These are phyloP conservation scores for Epichloe gansuensis DNA, from an alignment of 2,329 filamentous ascomycete genomes.

Conservation along the genomic window DNA sequence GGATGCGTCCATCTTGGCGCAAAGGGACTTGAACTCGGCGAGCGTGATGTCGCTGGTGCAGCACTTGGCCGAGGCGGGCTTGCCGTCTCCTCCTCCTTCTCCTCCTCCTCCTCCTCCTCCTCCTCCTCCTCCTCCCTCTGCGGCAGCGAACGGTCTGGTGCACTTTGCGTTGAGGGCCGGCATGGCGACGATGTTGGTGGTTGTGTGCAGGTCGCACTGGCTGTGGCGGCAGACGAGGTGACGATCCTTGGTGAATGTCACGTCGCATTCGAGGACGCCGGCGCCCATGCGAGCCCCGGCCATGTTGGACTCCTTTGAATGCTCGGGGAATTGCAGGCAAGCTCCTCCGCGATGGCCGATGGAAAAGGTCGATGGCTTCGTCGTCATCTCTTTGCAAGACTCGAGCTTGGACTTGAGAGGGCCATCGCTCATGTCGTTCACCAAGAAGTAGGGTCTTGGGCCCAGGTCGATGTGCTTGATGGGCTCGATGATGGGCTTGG, in stretches of 20 bases:
- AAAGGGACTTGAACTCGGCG: conserved; percentile 53
- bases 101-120: too few relatives aligned
- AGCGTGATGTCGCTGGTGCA: conserved; percentile 61
- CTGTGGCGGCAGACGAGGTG: conserved; percentile 56
- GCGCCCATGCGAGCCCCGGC: conserved; percentile 56
- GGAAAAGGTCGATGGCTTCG: conserved; percentile 40
- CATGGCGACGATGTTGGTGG: conserved; percentile 51
- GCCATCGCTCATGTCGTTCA: conserved; percentile 48
- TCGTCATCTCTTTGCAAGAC: conserved; percentile 41
- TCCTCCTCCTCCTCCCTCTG: conserved; percentile 13
- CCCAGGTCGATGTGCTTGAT: conserved; percentile 44
- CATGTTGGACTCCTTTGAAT: conserved; percentile 44
- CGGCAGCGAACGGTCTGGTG: conserved; percentile 46
- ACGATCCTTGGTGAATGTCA: conserved; percentile 51
- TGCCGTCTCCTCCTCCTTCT: conserved; percentile 19
- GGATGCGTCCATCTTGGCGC: conserved; percentile 57
- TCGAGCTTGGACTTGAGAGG: conserved; percentile 46
- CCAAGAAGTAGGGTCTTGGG: conserved; percentile 50
- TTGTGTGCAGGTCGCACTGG: conserved; percentile 55
- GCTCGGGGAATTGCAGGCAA: conserved; percentile 51
- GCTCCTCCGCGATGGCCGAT: conserved; percentile 51
- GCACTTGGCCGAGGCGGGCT: conserved; percentile 47
- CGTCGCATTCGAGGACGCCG: conserved; percentile 55
- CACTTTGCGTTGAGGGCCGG: conserved; percentile 53
- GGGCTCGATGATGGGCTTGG: conserved; percentile 12